These are phyloP conservation scores for Ascoidea asiatica DNA, from an alignment of 805 yeast genomes.

Conservation along the genomic window DNA sequence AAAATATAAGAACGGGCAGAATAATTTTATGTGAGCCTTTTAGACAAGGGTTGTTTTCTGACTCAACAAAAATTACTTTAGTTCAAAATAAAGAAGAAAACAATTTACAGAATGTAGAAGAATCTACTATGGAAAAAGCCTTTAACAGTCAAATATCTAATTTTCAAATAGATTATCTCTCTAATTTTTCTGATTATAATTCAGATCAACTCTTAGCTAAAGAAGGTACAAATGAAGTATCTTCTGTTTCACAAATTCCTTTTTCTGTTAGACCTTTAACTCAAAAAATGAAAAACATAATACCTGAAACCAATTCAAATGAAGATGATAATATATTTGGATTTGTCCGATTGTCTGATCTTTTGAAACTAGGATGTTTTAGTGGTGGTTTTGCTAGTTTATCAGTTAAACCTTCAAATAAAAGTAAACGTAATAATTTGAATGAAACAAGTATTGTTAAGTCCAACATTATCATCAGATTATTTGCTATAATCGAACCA, in stretches of 20 bases:
- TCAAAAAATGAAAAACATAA: constrained; percentile 2
- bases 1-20: constrained; percentile 24
- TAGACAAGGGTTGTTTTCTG: constrained; percentile 45
- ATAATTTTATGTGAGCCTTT: constrained; percentile 60
- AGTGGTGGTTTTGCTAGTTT: constrained; percentile 53
- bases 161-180: constrained; percentile 1
- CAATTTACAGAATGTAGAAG: constrained; percentile 6
- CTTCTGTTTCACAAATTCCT: constrained; percentile 4
- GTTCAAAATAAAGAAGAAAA: constrained; percentile 20
- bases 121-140: not conserved
- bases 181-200: constrained; percentile 11
- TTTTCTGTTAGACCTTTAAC: constrained; percentile 1
- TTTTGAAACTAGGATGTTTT: constrained; percentile 45
- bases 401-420: constrained; percentile 3
- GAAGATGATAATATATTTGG: constrained; percentile 36
- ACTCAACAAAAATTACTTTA: constrained; percentile 38
- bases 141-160: not conserved
- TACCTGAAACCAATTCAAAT: constrained; percentile 6
- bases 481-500: constrained; percentile 57
- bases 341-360: constrained; percentile 32
- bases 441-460: too few relatives aligned
- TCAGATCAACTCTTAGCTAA: constrained; percentile 1
- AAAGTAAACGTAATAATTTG: too few relatives aligned
- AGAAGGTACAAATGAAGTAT: not conserved
- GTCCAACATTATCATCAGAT: too few relatives aligned